These are phyloP conservation scores for Aureobasidium lini DNA, from an alignment of 2,329 filamentous ascomycete species.

Conservation along the genomic window DNA sequence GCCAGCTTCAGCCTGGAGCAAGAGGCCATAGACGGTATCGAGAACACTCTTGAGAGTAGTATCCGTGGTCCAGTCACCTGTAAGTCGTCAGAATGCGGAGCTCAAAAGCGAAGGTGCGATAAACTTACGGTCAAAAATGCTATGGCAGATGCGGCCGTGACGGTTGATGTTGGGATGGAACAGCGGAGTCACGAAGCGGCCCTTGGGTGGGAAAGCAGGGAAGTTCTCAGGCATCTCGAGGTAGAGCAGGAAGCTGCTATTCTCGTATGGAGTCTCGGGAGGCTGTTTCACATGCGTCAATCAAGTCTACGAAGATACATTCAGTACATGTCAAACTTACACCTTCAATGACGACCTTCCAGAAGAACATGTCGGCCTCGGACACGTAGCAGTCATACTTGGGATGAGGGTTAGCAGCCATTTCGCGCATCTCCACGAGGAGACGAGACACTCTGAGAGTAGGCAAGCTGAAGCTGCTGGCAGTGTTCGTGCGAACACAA, in stretches of 20 bases:
- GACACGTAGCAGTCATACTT: slow-evolving; percentile 34
- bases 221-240: slow-evolving; percentile 31
- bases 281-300: slow-evolving; percentile 16
- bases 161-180: slow-evolving; percentile 34
- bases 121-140: slow-evolving; percentile 23
- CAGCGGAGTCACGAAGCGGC: slow-evolving; percentile 31
- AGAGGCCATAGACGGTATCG: slow-evolving; percentile 29
- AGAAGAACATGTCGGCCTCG: slow-evolving; percentile 33
- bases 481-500: not conserved
- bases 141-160: slow-evolving; percentile 32
- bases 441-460: slow-evolving; percentile 23
- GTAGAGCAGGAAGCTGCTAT: slow-evolving; percentile 31
- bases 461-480: not conserved
- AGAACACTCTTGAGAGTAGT: slow-evolving; percentile 27
- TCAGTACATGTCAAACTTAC: not conserved
- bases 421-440: slow-evolving; percentile 29
- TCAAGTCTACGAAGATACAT: not conserved
- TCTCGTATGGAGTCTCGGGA: slow-evolving; percentile 25
- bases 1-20: slow-evolving; percentile 27
- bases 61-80: slow-evolving; percentile 28
- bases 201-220: slow-evolving; percentile 29
- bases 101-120: too few relatives aligned
- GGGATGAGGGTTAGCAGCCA: slow-evolving; percentile 24
- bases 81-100: too few relatives aligned
- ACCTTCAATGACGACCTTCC: slow-evolving; percentile 34